These are phyloP conservation scores for Nakazawaea siamensis DNA, from an alignment of 805 yeast species.

Conservation along the genomic window DNA sequence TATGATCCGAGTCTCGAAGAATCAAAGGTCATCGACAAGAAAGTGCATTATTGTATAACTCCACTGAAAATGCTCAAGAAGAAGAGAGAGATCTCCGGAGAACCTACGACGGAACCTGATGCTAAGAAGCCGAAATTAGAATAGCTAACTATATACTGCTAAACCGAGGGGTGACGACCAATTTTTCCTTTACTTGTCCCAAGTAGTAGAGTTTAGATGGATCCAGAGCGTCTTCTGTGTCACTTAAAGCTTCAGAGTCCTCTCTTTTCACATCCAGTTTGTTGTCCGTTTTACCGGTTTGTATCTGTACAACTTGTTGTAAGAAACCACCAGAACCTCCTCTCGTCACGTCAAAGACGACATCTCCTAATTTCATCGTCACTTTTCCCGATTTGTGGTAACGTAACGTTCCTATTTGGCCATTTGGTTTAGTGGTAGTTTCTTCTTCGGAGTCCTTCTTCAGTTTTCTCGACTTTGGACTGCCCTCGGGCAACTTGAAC, in stretches of 20 bases:
- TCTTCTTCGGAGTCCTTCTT: conserved; percentile 8
- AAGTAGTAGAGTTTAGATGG: conserved; percentile 34
- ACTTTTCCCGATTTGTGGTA: conserved; percentile 80
- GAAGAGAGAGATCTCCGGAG: conserved; percentile 9
- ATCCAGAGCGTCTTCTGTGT: conserved; percentile 35
- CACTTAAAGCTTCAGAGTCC: conserved; percentile 7
- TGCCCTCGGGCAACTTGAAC: conserved; percentile 17
- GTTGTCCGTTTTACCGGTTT: neutral
- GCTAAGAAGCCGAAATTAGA: conserved; percentile 16
- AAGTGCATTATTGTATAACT: conserved; percentile 52
- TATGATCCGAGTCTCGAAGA: conserved; percentile 48
- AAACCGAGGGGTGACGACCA: conserved; percentile 57
- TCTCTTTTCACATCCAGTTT: conserved; percentile 19
- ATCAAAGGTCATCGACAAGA: conserved; percentile 54
- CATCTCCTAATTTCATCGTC: conserved; percentile 65
- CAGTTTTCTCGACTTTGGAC: conserved; percentile 10
- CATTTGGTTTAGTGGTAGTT: conserved; percentile 24
- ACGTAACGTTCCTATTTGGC: conserved; percentile 66
- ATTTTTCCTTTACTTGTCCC: conserved; percentile 49
- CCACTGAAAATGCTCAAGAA: conserved; percentile 28
- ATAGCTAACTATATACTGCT: no score
- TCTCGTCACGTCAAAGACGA: conserved; percentile 56
- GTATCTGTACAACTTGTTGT: conserved; percentile 52
- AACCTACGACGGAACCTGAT: conserved; percentile 12
- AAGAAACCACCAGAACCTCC: conserved; percentile 65